Percentiles rank a stretch among this genome's conserved stretches.
phyloP scores from a whole-genome alignment of 768 basidiomycete genomes.

The Boletus pseudopeckii region DNA sequence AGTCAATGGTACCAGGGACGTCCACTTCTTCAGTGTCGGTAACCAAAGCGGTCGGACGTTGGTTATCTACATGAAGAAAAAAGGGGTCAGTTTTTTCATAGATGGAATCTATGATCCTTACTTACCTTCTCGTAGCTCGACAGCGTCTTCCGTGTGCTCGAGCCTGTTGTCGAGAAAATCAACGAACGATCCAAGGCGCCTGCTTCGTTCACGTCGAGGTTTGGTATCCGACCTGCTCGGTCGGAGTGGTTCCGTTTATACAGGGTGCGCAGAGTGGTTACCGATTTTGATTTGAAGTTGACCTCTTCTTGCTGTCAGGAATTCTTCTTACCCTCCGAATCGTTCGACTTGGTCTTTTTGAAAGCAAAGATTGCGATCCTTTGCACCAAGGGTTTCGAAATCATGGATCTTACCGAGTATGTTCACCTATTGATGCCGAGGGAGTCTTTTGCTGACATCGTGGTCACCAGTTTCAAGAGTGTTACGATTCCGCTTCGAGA shows the following conservation, averaged over 20 bases:
- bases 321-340: slow-evolving; percentile 90
- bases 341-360: slow-evolving; percentile 87
- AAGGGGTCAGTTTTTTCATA: slow-evolving; percentile 51
- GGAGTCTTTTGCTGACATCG: not conserved
- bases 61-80: slow-evolving; percentile 94
- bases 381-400: slow-evolving; percentile 93
- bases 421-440: slow-evolving; percentile 23
- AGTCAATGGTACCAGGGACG: slow-evolving; percentile 85
- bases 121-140: slow-evolving; percentile 49
- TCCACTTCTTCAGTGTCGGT: slow-evolving; percentile 95
- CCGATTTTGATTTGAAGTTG: not conserved
- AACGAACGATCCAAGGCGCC: slow-evolving; percentile 72
- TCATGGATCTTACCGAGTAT: slow-evolving; percentile 93
- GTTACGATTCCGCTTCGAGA: slow-evolving; percentile 87
- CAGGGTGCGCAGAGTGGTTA: slow-evolving; percentile 42
- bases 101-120: slow-evolving; percentile 5
- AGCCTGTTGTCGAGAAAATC: slow-evolving; percentile 90
- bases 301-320: slow-evolving; percentile 42
- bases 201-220: slow-evolving; percentile 65
- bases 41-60: slow-evolving; percentile 82
- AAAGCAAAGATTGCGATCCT: slow-evolving; percentile 92
- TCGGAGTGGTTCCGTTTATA: slow-evolving; percentile 96
- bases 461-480: slow-evolving; percentile 64
- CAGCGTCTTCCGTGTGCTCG: slow-evolving; percentile 95
- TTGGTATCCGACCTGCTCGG: slow-evolving; percentile 73